phyloP scores from a whole-genome alignment of 768 basidiomycete genomes.

The Cubamyces sp. region DNA sequence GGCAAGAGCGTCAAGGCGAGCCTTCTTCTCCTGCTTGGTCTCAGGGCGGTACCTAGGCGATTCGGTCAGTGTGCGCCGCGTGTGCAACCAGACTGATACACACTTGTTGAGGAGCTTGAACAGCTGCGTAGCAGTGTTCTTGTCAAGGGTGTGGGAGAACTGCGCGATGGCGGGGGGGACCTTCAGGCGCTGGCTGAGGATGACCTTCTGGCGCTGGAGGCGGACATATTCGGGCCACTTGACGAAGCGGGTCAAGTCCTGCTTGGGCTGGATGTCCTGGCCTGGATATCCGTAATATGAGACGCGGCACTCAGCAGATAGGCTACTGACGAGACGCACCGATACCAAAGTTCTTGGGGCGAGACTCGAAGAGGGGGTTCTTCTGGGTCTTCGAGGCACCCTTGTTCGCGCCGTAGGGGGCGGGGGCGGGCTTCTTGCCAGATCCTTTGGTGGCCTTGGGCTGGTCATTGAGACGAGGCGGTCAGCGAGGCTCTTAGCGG shows the following conservation, averaged over 20 bases:
- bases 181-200: constrained; percentile 96
- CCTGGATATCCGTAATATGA: constrained; percentile 48
- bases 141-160: constrained; percentile 97
- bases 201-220: constrained; percentile 97
- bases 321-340: constrained; percentile 48
- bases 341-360: constrained; percentile 92
- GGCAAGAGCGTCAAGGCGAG: constrained; percentile 79
- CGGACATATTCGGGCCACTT: constrained; percentile 99
- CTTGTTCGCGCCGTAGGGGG: constrained; percentile 83
- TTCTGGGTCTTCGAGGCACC: constrained; percentile 68
- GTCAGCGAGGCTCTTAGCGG: constrained; percentile 31
- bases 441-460: constrained; percentile 73
- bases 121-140: constrained; percentile 97
- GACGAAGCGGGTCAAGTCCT: constrained; percentile 95
- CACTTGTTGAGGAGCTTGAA: constrained; percentile 98
- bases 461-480: constrained; percentile 91
- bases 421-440: constrained; percentile 84
- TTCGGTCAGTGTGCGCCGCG: not conserved
- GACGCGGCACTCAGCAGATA: not conserved
- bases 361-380: constrained; percentile 95
- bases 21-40: constrained; percentile 97
- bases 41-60: constrained; percentile 77
- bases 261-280: constrained; percentile 88
- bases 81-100: constrained; percentile 6
- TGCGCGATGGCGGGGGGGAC: constrained; percentile 98